Percentiles rank a stretch among this genome's conserved stretches.
These are phyloP conservation scores for Malus hybrid DNA, from an alignment of 331 rosid genomes.

Conservation along the genomic window DNA sequence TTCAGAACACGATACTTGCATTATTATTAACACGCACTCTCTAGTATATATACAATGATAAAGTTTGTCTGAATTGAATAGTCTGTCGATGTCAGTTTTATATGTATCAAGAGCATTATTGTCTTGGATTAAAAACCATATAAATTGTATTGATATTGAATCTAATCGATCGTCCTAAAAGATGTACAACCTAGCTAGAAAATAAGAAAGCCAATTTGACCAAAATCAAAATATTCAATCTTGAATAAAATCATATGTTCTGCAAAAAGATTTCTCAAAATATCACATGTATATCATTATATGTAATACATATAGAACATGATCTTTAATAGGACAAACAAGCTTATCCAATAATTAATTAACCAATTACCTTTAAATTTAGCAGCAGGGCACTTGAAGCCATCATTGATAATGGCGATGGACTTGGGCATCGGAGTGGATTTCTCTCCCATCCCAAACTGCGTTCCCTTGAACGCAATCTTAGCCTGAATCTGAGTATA, in stretches of 20 bases:
- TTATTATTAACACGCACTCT: too few relatives aligned
- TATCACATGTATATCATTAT: neutral
- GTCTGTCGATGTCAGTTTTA: rapidly evolving
- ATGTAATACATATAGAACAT: neutral
- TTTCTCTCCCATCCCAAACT: slow-evolving; percentile 42
- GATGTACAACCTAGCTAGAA: too few relatives aligned
- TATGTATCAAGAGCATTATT: too few relatives aligned
- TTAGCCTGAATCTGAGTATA: slow-evolving; percentile 37
- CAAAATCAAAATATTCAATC: neutral
- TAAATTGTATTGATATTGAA: too few relatives aligned
- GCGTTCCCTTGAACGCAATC: slow-evolving; percentile 41
- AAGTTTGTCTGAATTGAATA: too few relatives aligned
- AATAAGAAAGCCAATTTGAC: neutral
- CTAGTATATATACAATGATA: too few relatives aligned
- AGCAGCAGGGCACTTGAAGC: slow-evolving; percentile 64
- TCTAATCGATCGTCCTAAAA: too few relatives aligned
- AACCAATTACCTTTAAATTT: slow-evolving; percentile 25
- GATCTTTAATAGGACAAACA: neutral
- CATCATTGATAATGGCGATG: slow-evolving; percentile 60
- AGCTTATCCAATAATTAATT: neutral
- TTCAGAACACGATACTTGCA: rapidly evolving
- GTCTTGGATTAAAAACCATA: too few relatives aligned
- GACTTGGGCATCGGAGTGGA: slow-evolving; percentile 71
- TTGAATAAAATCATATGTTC: neutral
- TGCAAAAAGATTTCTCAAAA: neutral